Evolutionary conservation across 2,329 filamentous ascomycete genomes (phyloP).

Genomic region (Claviceps sp.): DNA sequence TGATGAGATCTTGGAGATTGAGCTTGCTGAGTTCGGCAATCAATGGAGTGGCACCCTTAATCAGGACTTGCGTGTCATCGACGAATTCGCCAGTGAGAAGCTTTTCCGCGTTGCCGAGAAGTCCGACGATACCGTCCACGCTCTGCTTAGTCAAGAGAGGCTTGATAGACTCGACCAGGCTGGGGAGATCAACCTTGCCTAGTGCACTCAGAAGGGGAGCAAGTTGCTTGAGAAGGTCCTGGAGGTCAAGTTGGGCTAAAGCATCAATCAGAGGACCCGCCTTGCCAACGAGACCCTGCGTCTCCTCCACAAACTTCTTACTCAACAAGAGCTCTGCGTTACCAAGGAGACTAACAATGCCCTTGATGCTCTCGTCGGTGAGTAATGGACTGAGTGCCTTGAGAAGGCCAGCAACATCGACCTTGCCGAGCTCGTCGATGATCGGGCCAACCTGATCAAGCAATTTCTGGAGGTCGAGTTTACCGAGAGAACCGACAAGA

Average conservation of each 20-base stretch:
- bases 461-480: slow-evolving; percentile 19
- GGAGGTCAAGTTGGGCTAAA: slow-evolving; percentile 5
- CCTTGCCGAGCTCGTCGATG: slow-evolving; percentile 14
- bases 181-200: slow-evolving; percentile 18
- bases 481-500: slow-evolving; percentile 18
- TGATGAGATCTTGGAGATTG: not conserved
- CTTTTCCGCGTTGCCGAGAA: not conserved
- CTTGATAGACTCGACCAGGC: slow-evolving; percentile 14
- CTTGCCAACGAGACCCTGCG: slow-evolving; percentile 19
- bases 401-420: slow-evolving; percentile 18
- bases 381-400: slow-evolving; percentile 16
- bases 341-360: slow-evolving; percentile 20
- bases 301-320: slow-evolving; percentile 18
- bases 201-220: slow-evolving; percentile 13
- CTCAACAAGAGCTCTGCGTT: slow-evolving; percentile 20
- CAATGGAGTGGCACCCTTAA: not conserved
- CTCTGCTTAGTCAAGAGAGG: slow-evolving; percentile 19
- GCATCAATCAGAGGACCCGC: slow-evolving; percentile 17
- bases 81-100: not conserved
- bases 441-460: slow-evolving; percentile 21
- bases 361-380: slow-evolving; percentile 18
- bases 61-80: not conserved
- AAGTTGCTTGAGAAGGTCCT: slow-evolving; percentile 11
- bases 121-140: slow-evolving; percentile 9
- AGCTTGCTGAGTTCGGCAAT: not conserved